Base-by-base conservation (phyloP, 306 rosid genomes). In the Trichosanthes cucumerina region DNA sequence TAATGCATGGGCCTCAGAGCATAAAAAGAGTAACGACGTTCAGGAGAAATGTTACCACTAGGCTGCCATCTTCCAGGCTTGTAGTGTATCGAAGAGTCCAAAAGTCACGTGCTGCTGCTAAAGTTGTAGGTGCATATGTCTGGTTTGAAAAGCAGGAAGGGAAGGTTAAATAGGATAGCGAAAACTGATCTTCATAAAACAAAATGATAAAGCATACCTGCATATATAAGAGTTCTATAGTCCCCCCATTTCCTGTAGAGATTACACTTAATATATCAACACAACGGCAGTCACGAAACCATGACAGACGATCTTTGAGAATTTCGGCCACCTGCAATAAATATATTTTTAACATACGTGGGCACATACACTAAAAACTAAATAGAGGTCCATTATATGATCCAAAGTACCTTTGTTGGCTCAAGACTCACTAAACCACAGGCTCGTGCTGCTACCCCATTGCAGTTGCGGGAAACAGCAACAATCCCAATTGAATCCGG, bases 401-500 rank as follows among this genome's bases (percentile, higher is more conserved):
- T 71, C 39, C 39, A 14, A 24, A 71, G 57, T 79, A 92, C 97
- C 97, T 94, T 92, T 3, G 91, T 85, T 88, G 98, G 98, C 88
- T 94, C 98, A 76, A 94, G 92, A 82, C 97, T 89, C 91, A 94
- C 98, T 72, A 94, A 96, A 85, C 98, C 98, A 10, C 98, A 94
- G 85, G 96, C 98, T 81, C 98, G 95, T 49, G 98, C 98, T 77
- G 98, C 98, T 77, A 94, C 87, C 76, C 98, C 98, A 70, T 86
- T 90, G 77, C 92, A 90, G 82, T 92, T 90, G 83, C 96, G 97
- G 87, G 98, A 92, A 86, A 94, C 93, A 86, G 98, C 97, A 41
- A 94, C 98, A 86, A 94, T 94, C 38, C 98, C 97, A 89, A 94
- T 92, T 72, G 97, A 94, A 88, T 94, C 98, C 97, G 97, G 98